Base-by-base conservation (phyloP, 305 asterid species). In the Fraxinus paxiana region DNA sequence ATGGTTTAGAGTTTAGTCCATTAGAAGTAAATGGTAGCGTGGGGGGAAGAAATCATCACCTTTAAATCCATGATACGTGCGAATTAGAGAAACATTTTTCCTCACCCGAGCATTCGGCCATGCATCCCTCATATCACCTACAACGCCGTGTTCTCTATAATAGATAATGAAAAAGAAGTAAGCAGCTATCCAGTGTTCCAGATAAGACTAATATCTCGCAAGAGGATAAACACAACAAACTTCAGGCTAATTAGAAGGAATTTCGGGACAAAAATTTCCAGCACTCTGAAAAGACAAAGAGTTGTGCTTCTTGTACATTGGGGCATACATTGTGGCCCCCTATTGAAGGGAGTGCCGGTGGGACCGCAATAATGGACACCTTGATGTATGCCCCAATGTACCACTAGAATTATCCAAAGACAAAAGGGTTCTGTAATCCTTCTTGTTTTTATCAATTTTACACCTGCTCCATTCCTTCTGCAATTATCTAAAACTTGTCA, bases 81-180 rank as follows among this genome's bases (percentile, higher is more conserved):
- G 93, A 70, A 94, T 92, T 30, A 92, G 89, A 63, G 97, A 91
- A 6, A 91, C 92, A 9, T 94, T 96, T 87, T 94, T 94, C 88
- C 97, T 91, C 77, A 86, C 95, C 70, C 98, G 97, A 80, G 99
- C 95, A 77, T 85, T 96, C 18, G 98, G 99, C 99, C 99, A 96
- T 80, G 95, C 91, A 41, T 96, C 99, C 88, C 99, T 88, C 99
- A 96, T 92, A 82, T 96, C 99, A 73, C 99, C 99, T 1, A 94
- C 94, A 73, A 88, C 94, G 6, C 99, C 98, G 18, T 94, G 99
- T 77, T 96, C 99, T 89, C 99, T 96, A 86, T 2, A 82, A 83
- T 6, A 80, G 48, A 77, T 31, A 78, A 73, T 5, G 28, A n/a
- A 18, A 81, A 74, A 38, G 43, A 75, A 59, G 38, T 75, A 48